These are phyloP conservation scores for Kitagawia praeruptora DNA, from an alignment of 129 eudicot species.

Conservation along the genomic window DNA sequence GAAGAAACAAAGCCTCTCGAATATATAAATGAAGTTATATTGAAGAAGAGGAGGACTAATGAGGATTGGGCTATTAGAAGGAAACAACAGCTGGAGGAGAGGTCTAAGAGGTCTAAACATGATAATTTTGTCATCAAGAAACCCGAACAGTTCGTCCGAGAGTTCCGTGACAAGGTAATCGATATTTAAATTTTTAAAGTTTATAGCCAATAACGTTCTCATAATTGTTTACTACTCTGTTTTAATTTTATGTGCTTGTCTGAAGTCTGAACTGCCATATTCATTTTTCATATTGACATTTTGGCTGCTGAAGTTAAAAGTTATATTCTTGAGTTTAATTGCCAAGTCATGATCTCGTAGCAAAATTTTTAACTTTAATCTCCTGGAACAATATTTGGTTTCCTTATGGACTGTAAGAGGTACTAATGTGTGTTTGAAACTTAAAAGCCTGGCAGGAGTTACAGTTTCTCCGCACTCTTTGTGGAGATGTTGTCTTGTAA, in stretches of 20 bases:
- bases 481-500: neutral
- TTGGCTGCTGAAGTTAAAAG: neutral
- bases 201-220: neutral
- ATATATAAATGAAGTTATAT: conserved; percentile 54
- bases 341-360: neutral
- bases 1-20: conserved; percentile 43
- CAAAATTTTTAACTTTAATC: neutral
- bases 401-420: neutral
- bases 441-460: neutral
- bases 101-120: conserved; percentile 41
- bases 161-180: conserved; percentile 58
- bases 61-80: conserved; percentile 89
- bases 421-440: neutral
- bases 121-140: conserved; percentile 57
- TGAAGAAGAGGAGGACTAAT: conserved; percentile 83
- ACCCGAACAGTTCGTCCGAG: conserved; percentile 69
- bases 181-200: neutral
- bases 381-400: neutral
- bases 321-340: neutral
- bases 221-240: neutral
- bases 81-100: conserved; percentile 60
- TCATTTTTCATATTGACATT: neutral
- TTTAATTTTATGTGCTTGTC: neutral
- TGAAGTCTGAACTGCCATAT: neutral
- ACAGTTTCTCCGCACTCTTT: neutral